A percentile compares a stretch with the other conserved stretches of the same genome.
Evolutionary conservation across 1,284 basidiomycete species (phyloP).

Genomic region (Malassezia japonica): DNA sequence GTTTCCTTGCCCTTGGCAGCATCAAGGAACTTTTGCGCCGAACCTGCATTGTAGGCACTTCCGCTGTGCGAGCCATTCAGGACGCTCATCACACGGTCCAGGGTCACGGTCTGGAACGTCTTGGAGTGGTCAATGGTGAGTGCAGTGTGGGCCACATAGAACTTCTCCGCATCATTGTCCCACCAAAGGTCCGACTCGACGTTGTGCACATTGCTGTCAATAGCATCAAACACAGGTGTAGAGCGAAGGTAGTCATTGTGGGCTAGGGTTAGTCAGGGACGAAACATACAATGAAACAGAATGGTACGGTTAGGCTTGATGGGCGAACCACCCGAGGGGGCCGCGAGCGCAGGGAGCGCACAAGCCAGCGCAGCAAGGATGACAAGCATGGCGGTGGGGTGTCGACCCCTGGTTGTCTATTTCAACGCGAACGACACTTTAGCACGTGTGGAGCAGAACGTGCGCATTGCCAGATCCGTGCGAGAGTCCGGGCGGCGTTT

Average conservation of each 20-base stretch:
- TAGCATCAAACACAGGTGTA: conserved; percentile 26
- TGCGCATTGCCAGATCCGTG: too few relatives aligned
- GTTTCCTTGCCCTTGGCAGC: conserved; percentile 16
- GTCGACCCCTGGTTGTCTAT: too few relatives aligned
- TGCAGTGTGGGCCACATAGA: conserved; percentile 38
- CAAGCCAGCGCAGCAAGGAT: not conserved
- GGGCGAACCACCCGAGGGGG: not conserved
- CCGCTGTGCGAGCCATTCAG: conserved; percentile 18
- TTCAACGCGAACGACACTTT: too few relatives aligned
- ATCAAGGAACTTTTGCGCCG: conserved; percentile 14
- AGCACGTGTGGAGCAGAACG: too few relatives aligned
- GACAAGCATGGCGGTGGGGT: too few relatives aligned
- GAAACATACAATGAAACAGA: conserved; percentile 19
- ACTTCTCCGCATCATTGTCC: conserved; percentile 19
- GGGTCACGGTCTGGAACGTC: conserved; percentile 25
- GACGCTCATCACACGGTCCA: conserved; percentile 24
- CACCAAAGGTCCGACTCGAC: conserved; percentile 38
- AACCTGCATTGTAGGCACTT: conserved; percentile 18
- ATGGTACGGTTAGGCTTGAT: conserved; percentile 14
- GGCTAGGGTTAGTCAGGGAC: not conserved
- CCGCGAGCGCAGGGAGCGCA: not conserved
- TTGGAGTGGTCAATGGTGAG: conserved; percentile 23
- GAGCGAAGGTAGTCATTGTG: conserved; percentile 38
- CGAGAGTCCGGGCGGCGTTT: too few relatives aligned
- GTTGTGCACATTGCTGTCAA: conserved; percentile 24